Base-by-base conservation (phyloP, 1,139 yeast species). In the Meyerozyma smithsonii region DNA sequence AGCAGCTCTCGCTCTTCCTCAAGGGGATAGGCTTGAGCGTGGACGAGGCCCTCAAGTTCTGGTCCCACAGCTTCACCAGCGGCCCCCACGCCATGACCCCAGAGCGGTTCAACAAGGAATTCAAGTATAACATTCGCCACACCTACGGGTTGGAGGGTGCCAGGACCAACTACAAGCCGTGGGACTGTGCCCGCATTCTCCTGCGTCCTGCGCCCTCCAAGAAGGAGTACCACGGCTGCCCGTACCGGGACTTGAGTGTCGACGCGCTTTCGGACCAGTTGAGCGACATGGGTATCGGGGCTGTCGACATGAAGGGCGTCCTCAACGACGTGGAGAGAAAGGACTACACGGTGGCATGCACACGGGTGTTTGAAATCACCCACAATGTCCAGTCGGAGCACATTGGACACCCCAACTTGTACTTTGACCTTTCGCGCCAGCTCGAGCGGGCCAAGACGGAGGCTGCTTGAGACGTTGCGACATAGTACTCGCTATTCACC, bases 81-180 rank as follows among this genome's bases (percentile, higher is more conserved):
- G 76, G 69, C 19, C 74, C 72, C 8, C 51, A 54, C 16, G 54
- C 57, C 4, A 73, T 84, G 61, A 72, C 82, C 2, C 62, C 77
- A 41, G 97, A 89, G 44, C 79, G 79, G 49, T 90, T 89, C 63
- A 79, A 83, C 58, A 89, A 90, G 60, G 95, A 90, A 54, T 90
- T 92, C 66, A 72, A 78, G 43, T 92, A 92, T 68, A 87, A 86
- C 54, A 76, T 92, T 51, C 76, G 96, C 45, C 97, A 94, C 61
- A 76, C 74, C 48, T 92, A 92, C 58, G 98, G 97, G 39, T 69
- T 88, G 42, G 97, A 88, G 60, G 99, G 98, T 50, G 84, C 84
- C 11, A 68, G 96, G 45, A 84, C 79, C 52, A 85, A 88, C 52
- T 89, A 88, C 63, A 78, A 78, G 50, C 96, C 97, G 1, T 78